These are phyloP conservation scores for Populus davidiana DNA, from an alignment of 345 rosid genomes.

Conservation along the genomic window DNA sequence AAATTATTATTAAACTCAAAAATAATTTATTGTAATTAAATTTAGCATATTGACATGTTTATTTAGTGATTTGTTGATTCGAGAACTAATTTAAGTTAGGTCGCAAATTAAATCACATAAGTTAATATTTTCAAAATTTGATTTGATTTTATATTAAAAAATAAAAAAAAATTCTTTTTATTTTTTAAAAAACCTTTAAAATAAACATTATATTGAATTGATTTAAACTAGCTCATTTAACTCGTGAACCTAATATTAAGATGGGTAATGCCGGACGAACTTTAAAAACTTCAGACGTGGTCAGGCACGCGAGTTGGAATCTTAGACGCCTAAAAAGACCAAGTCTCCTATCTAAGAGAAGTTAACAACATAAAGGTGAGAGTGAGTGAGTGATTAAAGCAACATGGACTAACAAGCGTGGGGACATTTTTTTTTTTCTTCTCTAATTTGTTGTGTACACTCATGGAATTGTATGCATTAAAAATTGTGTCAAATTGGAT, in stretches of 20 bases:
- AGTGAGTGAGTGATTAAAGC: not conserved
- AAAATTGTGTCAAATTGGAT: not conserved
- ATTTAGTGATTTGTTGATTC: no score
- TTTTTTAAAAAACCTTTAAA: no score
- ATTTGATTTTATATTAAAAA: no score
- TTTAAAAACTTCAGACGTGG: not conserved
- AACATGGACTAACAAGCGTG: not conserved
- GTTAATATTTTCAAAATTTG: no score
- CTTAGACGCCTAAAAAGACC: conserved; percentile 1
- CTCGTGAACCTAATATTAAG: no score
- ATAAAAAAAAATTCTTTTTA: no score
- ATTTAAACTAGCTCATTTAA: no score
- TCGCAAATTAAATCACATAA: no score
- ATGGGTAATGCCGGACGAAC: no score
- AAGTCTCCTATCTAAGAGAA: not conserved
- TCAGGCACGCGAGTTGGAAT: not conserved
- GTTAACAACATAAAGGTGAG: conserved; percentile 2
- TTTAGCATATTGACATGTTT: fast-evolving
- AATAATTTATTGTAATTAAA: no score
- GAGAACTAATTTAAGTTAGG: fast-evolving
- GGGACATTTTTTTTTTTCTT: not conserved
- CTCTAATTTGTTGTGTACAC: conserved; percentile 23
- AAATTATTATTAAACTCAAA: no score
- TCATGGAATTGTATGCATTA: conserved; percentile 13
- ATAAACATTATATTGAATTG: no score